phyloP scores from a whole-genome alignment of 2,329 filamentous ascomycete genomes.

The Fusarium abutilonis region DNA sequence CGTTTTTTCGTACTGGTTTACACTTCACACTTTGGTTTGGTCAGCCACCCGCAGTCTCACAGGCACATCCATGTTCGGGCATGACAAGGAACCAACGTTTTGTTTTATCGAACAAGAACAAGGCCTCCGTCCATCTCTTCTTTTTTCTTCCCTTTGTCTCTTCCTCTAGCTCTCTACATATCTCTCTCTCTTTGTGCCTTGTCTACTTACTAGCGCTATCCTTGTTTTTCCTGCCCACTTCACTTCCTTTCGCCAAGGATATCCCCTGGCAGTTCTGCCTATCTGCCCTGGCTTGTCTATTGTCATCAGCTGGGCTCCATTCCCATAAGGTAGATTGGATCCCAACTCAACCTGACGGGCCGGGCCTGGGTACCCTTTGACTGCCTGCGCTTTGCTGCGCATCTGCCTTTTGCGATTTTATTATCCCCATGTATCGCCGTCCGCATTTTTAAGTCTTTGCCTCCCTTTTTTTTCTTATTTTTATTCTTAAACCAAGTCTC shows the following conservation, averaged over 20 bases:
- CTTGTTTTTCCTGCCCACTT: slow-evolving; percentile 30
- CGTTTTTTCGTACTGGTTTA: background rate
- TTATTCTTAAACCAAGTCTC: background rate
- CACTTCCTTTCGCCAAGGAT: slow-evolving; percentile 24
- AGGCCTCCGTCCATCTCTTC: background rate
- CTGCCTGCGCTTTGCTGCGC: slow-evolving; percentile 6
- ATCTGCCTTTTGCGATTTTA: slow-evolving; percentile 14
- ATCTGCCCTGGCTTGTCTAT: slow-evolving; percentile 18
- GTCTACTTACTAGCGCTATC: slow-evolving; percentile 2
- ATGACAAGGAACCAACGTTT: slow-evolving; percentile 19
- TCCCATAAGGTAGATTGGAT: background rate
- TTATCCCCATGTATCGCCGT: slow-evolving; percentile 1
- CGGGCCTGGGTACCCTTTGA: slow-evolving; percentile 4
- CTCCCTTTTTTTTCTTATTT: background rate
- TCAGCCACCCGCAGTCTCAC: slow-evolving; percentile 31
- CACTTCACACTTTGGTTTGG: background rate
- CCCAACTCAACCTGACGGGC: slow-evolving; percentile 29
- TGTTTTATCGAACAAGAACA: background rate
- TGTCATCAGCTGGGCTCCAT: slow-evolving; percentile 39
- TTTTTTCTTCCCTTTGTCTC: slow-evolving; percentile 15
- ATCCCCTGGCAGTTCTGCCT: slow-evolving; percentile 21
- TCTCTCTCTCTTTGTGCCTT: slow-evolving; percentile 9
- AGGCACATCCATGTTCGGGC: slow-evolving; percentile 29
- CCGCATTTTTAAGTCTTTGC: background rate
- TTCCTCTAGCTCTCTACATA: slow-evolving; percentile 1